phyloP scores from a whole-genome alignment of 495 filamentous ascomycete genomes.

The Talaromyces thailandensis region DNA sequence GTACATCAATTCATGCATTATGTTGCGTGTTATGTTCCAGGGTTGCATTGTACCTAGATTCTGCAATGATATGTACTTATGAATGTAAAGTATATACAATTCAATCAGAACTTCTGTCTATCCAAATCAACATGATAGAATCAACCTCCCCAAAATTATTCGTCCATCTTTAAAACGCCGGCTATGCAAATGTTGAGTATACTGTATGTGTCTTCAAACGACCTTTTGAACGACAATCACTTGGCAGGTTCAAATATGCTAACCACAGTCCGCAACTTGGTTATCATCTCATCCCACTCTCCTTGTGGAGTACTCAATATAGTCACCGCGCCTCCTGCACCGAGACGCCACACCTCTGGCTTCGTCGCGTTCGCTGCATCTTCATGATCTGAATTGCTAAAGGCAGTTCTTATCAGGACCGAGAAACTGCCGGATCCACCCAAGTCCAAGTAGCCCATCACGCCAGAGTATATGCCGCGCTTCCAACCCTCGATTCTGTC shows the following conservation, averaged over 20 bases:
- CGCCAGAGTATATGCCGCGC: slow-evolving; percentile 80
- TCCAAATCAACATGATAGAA: neutral
- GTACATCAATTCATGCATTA: neutral
- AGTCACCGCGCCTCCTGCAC: slow-evolving; percentile 84
- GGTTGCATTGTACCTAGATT: neutral
- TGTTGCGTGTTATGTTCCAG: neutral
- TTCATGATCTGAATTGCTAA: slow-evolving; percentile 53
- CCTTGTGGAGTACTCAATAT: slow-evolving; percentile 64
- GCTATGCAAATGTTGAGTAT: slow-evolving; percentile 5
- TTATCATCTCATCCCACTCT: slow-evolving; percentile 88
- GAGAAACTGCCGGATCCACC: slow-evolving; percentile 80
- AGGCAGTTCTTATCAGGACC: slow-evolving; percentile 74
- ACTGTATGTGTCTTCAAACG: neutral
- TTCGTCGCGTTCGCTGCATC: slow-evolving; percentile 9
- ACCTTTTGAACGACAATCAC: neutral
- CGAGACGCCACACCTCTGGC: slow-evolving; percentile 63
- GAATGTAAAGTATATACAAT: neutral
- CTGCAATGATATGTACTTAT: neutral
- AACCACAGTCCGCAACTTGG: slow-evolving; percentile 64
- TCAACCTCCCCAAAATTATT: neutral
- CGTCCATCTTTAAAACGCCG: neutral
- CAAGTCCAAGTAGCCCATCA: slow-evolving; percentile 81
- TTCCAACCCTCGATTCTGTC: slow-evolving; percentile 51
- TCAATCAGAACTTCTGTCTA: neutral
- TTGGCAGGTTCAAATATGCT: slow-evolving; percentile 26